Evolutionary conservation across 169 alveolate species (phyloP), one percentile per base, ranked within the genome.

Genomic region (Miamiensis avidus): DNA sequence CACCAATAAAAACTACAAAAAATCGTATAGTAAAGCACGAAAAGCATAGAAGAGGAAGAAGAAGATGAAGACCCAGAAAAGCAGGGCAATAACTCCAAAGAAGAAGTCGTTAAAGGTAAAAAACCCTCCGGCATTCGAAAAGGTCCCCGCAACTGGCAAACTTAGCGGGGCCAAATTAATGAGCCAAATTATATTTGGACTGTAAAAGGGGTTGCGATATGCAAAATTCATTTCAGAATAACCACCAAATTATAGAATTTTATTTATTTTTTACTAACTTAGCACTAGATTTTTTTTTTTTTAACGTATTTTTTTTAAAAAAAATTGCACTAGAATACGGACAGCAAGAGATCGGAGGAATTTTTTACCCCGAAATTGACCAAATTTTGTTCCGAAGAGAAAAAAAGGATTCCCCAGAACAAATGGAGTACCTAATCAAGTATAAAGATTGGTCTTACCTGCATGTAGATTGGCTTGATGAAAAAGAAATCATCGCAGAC

Each of bases 321-420:
- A n/a, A n/a, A n/a, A n/a, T n/a, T n/a, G n/a, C n/a, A n/a, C n/a
- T n/a, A n/a, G n/a, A n/a, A 34, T 34, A 79, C 64, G 74, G 65
- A 29, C 76, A 49, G 27, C 65, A 74, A 74, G 81, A 86, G 34
- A 82, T 64, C 29, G 84, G 84, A 31, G 78, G 87, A 6, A 75
- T 86, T 32, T 86, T 86, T 75, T 78, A 49, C 31, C 90, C 90
- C 6, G 90, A 86, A 65, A 86, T 86, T 27, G 90, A 86, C 28
- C 29, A 86, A 81, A 86, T 86, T 32, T 49, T 86, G 49, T 81
- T 86, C 78, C 34, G 79, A 76, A 83, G 81, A 75, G 75, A 65
- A 34, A 29, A 33, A 25, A 78, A 77, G n/a, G 82, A 78, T 74
- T 32, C 78, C n/a, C 33, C 31, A 64, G 28, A 15, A 28, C 29